Base-by-base conservation (phyloP, 768 basidiomycete species). In the Candolleomyces aberdarensis region DNA sequence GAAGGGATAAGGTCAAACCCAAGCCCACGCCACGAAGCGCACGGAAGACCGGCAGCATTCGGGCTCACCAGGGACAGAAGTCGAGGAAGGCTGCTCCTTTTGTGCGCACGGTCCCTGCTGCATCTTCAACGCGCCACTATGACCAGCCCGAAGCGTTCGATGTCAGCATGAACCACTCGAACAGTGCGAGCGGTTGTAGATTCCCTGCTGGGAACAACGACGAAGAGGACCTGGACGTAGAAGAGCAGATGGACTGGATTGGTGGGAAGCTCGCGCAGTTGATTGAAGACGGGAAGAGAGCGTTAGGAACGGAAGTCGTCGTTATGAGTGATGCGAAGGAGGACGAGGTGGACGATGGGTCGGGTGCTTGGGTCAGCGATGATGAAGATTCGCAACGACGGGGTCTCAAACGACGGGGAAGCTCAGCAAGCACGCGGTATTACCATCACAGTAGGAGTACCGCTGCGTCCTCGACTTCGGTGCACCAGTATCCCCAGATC, bases 211-310 rank as follows among this genome's bases (percentile, higher is more conserved):
- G 36, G 11, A 68, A 19, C 32, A 67, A 67, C 5, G 71, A 67
- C 22, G 74, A 74, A 9, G 76, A 76, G 6, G 71, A 73, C 5
- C 63, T 54, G 36, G 61, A 56, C 6, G 76, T 68, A 29, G 79
- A 83, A 41, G 77, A 81, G 41, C 76, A 92, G 81, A 92, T 93
- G 88, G 89, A 91, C 65, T 91, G 89, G 89, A 88, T 93, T 61
- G 88, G 89, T 19, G 85, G 83, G 63, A 85, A 83, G 64, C 81
- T 94, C 32, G 72, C 83, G 29, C 75, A 74, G 62, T 82, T 94
- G 55, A 94, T 94, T 64, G 84, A 86, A 67, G 85, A 94, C 66
- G 92, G 92, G 15, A 86, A 89, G 69, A 85, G 82, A 50, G 92
- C 92, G 0, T 79, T 94, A 7, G 84, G 82, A 14, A 77, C 82